These are phyloP conservation scores for Vitis labrusca DNA, from an alignment of 164 flowering plant species.

Conservation along the genomic window DNA sequence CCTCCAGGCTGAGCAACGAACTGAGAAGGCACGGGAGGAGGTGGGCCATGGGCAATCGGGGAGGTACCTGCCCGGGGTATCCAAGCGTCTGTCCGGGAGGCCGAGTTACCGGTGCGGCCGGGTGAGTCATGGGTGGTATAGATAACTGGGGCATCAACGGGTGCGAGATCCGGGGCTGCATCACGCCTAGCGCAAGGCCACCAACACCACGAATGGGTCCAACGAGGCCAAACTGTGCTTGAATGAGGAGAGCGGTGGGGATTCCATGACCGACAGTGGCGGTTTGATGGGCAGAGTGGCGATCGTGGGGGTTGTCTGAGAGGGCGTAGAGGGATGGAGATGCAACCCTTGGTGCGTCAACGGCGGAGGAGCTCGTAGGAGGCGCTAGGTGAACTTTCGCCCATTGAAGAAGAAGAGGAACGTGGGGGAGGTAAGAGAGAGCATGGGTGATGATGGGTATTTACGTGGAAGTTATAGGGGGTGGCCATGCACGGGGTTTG, in stretches of 20 bases:
- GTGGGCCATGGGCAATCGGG: slow-evolving; percentile 46
- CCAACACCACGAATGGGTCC: slow-evolving; percentile 91
- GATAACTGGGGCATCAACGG: slow-evolving; percentile 59
- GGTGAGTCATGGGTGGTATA: slow-evolving; percentile 65
- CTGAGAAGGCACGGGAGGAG: slow-evolving; percentile 41
- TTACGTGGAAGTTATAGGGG: too few species aligned
- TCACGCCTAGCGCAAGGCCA: slow-evolving; percentile 94
- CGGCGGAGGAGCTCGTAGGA: too few species aligned
- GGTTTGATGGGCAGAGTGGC: slow-evolving; percentile 30
- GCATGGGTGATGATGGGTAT: too few species aligned
- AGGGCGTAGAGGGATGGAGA: too few species aligned
- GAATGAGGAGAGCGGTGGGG: slow-evolving; percentile 68
- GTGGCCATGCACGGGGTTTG: too few species aligned
- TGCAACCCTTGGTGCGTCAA: fast-evolving
- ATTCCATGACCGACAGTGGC: slow-evolving; percentile 77
- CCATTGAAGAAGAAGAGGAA: too few species aligned
- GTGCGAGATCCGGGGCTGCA: slow-evolving; percentile 90
- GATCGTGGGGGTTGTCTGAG: too few species aligned
- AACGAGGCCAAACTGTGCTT: slow-evolving; percentile 89
- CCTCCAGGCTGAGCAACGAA: slow-evolving; percentile 49
- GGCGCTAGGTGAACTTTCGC: too few species aligned
- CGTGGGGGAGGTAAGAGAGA: too few species aligned
- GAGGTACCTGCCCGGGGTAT: slow-evolving; percentile 54
- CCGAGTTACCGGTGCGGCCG: slow-evolving; percentile 48
- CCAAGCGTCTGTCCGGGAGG: slow-evolving; percentile 66